Base-by-base conservation (phyloP, 2,329 filamentous ascomycete genomes). In the Calonectria ilicicola region DNA sequence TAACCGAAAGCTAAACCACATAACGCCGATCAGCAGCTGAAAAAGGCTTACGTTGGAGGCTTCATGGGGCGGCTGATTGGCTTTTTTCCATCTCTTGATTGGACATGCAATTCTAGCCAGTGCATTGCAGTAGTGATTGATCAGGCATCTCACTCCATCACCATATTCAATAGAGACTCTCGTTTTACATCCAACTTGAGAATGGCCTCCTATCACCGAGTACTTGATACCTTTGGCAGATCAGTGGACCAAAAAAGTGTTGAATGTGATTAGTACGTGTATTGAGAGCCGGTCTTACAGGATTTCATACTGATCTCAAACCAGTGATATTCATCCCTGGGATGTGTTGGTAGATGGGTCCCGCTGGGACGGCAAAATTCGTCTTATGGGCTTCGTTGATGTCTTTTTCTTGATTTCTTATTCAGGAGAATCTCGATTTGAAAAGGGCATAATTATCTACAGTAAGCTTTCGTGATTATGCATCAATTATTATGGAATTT, bases 371-470 rank as follows among this genome's bases (percentile, higher is more conserved):
- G 56, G 56, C 9, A 60, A 44, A 29, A 46, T 63, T 14, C 38
- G 60, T 29, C 60, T 63, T 2, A 12, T 63, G 17, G 40, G 40
- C 23, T 75, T 58, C 40, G 63, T 74, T 35, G 74, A 75, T 14
- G 72, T 65, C 6, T 74, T 75, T 56, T 70, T 75, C 66, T 56
- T 75, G 15, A 75, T 75, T 42, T 73, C 71, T 44, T 75, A 75
- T 26, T 73, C 73, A 0, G 71, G 71, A 10, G 73, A 75, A 42
- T 73, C 73, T 32, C 66, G 73, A 5, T 75, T 75, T 49, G 73
- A 75, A n/a, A 65, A 75, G 27, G 73, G 73, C 5, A 71, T 75
- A 32, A 69, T 75, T 26, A 69, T 75, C 29, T 75, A 73, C 29
- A 73, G 73, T 75, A 5, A 8, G 49, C 8, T 32, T 9, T 12